These are phyloP conservation scores for Closterium sp. DNA, from an alignment of 139 green algal species.

Conservation along the genomic window DNA sequence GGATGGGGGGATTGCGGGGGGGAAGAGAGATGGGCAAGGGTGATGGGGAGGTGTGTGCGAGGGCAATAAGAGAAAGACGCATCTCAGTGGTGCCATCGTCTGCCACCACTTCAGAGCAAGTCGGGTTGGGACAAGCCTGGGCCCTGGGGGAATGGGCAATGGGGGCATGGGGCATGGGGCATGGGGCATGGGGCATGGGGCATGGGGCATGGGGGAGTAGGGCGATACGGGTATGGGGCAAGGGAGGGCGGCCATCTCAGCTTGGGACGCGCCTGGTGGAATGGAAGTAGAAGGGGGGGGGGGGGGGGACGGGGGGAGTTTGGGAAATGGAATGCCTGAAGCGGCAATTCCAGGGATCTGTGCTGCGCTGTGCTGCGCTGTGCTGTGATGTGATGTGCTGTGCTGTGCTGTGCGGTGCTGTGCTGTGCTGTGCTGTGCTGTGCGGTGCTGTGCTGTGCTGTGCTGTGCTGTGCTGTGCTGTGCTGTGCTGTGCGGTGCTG, in stretches of 20 bases:
- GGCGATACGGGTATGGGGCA: too few species aligned
- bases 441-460: too few species aligned
- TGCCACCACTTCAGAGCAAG: not conserved
- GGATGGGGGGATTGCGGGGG: not conserved
- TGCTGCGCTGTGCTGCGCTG: too few species aligned
- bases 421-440: too few species aligned
- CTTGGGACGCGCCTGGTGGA: too few species aligned
- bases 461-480: too few species aligned
- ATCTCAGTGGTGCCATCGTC: not conserved
- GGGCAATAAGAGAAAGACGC: not conserved
- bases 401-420: too few species aligned
- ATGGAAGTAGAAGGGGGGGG: too few species aligned
- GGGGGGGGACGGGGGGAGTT: not conserved
- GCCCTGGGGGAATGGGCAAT: not conserved
- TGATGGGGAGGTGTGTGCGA: too few species aligned
- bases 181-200: not conserved
- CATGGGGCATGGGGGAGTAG: not conserved
- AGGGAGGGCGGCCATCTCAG: not conserved
- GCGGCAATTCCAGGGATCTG: not conserved
- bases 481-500: too few species aligned
- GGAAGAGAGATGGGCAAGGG: not conserved
- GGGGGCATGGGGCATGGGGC: not conserved
- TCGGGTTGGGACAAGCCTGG: not conserved
- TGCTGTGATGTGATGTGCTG: not conserved
- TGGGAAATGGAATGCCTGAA: not conserved